Base-by-base conservation (phyloP, 2,329 filamentous ascomycete species). In the Colletotrichum lindemuthianum region DNA sequence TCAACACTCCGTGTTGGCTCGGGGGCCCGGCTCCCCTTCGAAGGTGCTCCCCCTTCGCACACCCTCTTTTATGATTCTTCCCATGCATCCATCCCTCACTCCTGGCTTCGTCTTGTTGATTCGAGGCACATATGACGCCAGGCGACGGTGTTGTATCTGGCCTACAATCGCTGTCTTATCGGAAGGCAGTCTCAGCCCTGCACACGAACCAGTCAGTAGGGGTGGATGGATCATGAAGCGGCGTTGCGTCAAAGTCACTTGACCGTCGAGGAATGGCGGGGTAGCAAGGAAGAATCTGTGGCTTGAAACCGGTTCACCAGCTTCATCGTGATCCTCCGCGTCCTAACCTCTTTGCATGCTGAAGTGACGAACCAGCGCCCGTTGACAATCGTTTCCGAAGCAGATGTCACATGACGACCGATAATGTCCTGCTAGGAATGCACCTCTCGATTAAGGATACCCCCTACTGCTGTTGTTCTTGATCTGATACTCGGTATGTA, bases 1-100 rank as follows among this genome's bases (percentile, higher is more conserved):
- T 24, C 24, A 24, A 24, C 24, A 24, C 37, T 13, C 11, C 12
- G 45, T 44, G 48, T 43, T 59, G 56, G 56, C 47, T 51, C 63
- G 63, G 63, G 53, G 41, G 58, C 63, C 52, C 63, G 63, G 63
- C 51, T 65, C 51, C n/a, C 32, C 37, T 63, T 57, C 63, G 58
- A 63, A 45, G 51, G 50, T 12, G 33, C n/a, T 13, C 40, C 36
- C 39, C 44, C 32, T 45, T 53, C 33, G 36, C 51, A 37, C 33
- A n/a, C 44, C 37, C 56, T 33, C 49, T 4, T 12, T 33, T n/a
- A n/a, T 41, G 41, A 8, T 43, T 45, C 15, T 44, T 44, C 13
- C 41, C 41, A 15, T 44, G 7, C 41, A 4, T 44, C 41, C 9
- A n/a, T 12, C 41, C 43, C 15, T 4, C 24, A 10, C 15, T 24